phyloP scores from a whole-genome alignment of 2,329 filamentous ascomycete genomes.

The Cadophora malorum region DNA sequence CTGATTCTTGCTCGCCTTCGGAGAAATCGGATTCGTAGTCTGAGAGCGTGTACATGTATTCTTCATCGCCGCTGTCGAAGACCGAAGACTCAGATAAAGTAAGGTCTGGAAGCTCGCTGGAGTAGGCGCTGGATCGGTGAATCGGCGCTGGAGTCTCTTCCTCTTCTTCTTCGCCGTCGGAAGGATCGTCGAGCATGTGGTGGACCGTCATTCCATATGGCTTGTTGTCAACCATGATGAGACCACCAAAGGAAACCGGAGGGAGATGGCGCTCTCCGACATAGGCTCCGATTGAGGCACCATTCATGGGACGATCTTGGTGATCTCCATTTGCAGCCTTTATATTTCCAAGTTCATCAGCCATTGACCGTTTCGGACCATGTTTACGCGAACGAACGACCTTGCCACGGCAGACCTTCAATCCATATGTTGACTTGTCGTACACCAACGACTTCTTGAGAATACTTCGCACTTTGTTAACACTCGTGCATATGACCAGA shows the following conservation, averaged over 20 bases:
- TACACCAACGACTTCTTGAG: conserved; percentile 74
- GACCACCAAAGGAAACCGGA: conserved; percentile 88
- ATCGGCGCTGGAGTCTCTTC: conserved; percentile 41
- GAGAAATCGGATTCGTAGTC: conserved; percentile 62
- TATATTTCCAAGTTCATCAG: conserved; percentile 48
- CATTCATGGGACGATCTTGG: conserved; percentile 80
- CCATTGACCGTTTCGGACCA: conserved; percentile 50
- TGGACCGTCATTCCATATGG: conserved; percentile 96
- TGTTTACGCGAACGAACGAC: conserved; percentile 65
- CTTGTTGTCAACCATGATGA: conserved; percentile 83
- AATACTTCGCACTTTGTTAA: conserved; percentile 73
- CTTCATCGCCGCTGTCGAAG: conserved; percentile 52
- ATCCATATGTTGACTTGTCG: conserved; percentile 66
- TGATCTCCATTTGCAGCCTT: conserved; percentile 74
- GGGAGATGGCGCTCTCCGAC: conserved; percentile 84
- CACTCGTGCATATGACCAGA: conserved; percentile 77
- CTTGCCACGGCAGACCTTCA: conserved; percentile 76
- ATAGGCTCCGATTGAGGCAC: conserved; percentile 92
- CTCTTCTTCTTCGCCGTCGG: conserved; percentile 51
- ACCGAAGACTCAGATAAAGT: conserved; percentile 43
- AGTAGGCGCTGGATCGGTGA: conserved; percentile 40
- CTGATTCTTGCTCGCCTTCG: conserved; percentile 37
- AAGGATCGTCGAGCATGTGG: conserved; percentile 85
- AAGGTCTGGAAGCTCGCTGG: conserved; percentile 46
- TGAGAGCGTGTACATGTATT: conserved; percentile 65